phyloP scores from a whole-genome alignment of 768 basidiomycete species.

The Suillus sp. region DNA sequence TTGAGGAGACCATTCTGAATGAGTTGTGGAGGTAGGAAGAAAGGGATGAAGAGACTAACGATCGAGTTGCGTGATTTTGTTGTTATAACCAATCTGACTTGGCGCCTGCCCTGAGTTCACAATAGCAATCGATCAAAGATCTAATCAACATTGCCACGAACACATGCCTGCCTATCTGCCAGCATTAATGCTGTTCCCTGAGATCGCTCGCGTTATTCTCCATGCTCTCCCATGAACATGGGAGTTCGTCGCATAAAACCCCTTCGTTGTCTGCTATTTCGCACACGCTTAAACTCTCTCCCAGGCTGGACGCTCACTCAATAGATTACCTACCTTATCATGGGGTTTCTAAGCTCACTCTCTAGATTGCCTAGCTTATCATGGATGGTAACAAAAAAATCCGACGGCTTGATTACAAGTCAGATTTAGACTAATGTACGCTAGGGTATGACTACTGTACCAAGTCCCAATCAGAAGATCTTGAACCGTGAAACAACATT shows the following conservation, averaged over 20 bases:
- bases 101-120: slow-evolving; percentile 37
- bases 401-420: neutral
- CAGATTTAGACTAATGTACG: neutral
- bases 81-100: slow-evolving; percentile 15
- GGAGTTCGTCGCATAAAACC: slow-evolving; percentile 18
- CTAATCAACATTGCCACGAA: slow-evolving; percentile 23
- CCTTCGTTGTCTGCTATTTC: slow-evolving; percentile 11
- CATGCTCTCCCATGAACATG: slow-evolving; percentile 20
- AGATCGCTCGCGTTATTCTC: neutral
- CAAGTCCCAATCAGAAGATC: neutral
- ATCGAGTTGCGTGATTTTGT: slow-evolving; percentile 30
- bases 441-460: neutral
- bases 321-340: neutral
- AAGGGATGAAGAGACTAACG: slow-evolving; percentile 15
- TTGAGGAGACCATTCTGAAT: slow-evolving; percentile 69
- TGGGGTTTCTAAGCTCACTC: neutral
- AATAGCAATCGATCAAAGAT: slow-evolving; percentile 14
- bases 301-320: neutral
- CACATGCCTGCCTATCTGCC: neutral
- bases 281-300: slow-evolving; percentile 10
- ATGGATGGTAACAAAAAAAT: neutral
- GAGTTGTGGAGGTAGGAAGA: slow-evolving; percentile 21
- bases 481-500: slow-evolving; percentile 3
- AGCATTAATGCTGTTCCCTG: neutral
- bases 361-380: neutral